phyloP scores from a whole-genome alignment of 2,329 filamentous ascomycete species.

The Microdochium trichocladiopsis region DNA sequence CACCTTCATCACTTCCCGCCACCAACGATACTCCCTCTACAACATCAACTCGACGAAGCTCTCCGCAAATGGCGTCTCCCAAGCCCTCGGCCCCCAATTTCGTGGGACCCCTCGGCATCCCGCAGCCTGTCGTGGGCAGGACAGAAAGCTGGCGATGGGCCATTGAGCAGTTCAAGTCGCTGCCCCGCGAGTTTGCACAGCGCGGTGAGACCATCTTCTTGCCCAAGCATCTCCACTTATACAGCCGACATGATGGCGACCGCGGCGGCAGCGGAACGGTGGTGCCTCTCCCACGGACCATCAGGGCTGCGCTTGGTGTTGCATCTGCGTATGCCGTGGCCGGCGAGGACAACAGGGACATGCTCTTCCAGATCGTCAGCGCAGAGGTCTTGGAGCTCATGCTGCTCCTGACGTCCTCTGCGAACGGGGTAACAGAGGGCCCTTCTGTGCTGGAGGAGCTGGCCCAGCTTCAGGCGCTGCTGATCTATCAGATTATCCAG shows the following conservation, averaged over 20 bases:
- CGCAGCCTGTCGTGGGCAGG: background rate
- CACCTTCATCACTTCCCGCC: no score
- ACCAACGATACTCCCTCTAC: background rate
- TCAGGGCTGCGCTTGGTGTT: background rate
- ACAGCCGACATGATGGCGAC: background rate
- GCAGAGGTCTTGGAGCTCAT: background rate
- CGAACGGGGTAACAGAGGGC: background rate
- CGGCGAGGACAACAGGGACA: background rate
- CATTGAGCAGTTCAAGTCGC: background rate
- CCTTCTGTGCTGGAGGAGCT: background rate
- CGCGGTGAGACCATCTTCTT: background rate
- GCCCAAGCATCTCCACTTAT: background rate
- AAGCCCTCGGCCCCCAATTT: background rate
- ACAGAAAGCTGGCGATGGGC: background rate
- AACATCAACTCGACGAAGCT: background rate
- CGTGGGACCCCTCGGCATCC: background rate
- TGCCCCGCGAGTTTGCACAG: background rate
- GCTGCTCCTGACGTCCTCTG: background rate
- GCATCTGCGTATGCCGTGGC: background rate
- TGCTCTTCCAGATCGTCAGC: background rate
- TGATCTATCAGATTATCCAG: background rate
- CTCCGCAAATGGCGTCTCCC: background rate
- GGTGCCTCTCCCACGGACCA: background rate
- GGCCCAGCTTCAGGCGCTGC: background rate
- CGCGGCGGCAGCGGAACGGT: no score